A percentile compares a stretch with the other conserved stretches of the same genome.
Evolutionary conservation across 345 rosid species (phyloP).

Genomic region (Boechera retrofracta): DNA sequence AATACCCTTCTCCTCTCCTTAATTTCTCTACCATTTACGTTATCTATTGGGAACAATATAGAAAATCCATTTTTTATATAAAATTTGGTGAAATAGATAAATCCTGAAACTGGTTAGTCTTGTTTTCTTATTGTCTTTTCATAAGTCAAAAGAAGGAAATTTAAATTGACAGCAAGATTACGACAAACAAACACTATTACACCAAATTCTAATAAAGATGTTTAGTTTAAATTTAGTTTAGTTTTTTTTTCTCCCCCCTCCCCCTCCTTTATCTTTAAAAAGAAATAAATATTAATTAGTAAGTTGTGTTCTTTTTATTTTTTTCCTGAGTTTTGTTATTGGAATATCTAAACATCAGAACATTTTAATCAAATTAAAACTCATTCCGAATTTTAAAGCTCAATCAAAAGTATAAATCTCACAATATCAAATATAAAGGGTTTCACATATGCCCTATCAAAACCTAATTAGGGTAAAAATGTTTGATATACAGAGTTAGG

Average conservation of each 20-base stretch:
- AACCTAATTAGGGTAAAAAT: constrained; percentile 14
- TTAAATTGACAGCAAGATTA: constrained; percentile 1
- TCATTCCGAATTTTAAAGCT: background rate
- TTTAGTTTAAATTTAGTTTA: background rate
- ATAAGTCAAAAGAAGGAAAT: background rate
- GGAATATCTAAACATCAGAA: no score
- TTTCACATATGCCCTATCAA: constrained; percentile 27
- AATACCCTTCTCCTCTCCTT: constrained; percentile 16
- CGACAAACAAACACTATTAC: background rate
- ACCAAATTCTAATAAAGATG: background rate
- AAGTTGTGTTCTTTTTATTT: no score
- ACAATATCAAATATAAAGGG: constrained; percentile 8
- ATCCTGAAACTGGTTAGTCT: constrained; percentile 11
- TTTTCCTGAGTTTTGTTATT: no score
- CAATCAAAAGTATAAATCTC: constrained; percentile 13
- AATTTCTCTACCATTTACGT: constrained; percentile 38
- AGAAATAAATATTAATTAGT: no score
- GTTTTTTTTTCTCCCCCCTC: background rate
- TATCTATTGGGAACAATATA: constrained; percentile 16
- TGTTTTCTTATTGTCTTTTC: constrained; percentile 14
- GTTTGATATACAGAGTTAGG: constrained; percentile 22
- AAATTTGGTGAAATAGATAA: constrained; percentile 15
- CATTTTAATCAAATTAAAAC: background rate
- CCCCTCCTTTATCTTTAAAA: no score
- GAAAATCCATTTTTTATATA: no score